These are phyloP conservation scores for Bathelium albidoporum DNA, from an alignment of 495 filamentous ascomycete genomes.

Conservation along the genomic window DNA sequence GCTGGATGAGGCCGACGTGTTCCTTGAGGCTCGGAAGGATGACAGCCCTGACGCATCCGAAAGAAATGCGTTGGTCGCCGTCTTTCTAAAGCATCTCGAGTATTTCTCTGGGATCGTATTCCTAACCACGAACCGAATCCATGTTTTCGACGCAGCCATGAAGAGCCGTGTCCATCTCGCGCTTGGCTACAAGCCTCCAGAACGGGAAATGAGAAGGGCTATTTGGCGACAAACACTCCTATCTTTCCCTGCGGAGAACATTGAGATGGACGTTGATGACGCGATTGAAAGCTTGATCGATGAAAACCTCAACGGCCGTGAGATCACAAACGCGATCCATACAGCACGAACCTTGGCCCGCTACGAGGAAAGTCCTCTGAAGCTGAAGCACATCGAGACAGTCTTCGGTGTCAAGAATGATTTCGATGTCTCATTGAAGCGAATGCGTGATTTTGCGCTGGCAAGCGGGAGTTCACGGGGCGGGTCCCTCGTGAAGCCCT, in stretches of 20 bases:
- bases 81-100: slow-evolving; percentile 48
- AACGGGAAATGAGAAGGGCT: background rate
- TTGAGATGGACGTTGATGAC: slow-evolving; percentile 9
- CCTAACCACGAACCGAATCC: slow-evolving; percentile 47
- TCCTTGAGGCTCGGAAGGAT: slow-evolving; percentile 13
- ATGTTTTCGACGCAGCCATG: slow-evolving; percentile 37
- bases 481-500: background rate
- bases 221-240: slow-evolving; percentile 7
- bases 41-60: slow-evolving; percentile 9
- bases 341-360: slow-evolving; percentile 34
- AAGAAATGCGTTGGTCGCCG: slow-evolving; percentile 26
- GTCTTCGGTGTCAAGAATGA: slow-evolving; percentile 21
- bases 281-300: slow-evolving; percentile 11
- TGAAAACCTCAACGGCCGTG: slow-evolving; percentile 24
- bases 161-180: slow-evolving; percentile 36
- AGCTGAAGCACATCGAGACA: slow-evolving; percentile 22
- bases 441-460: background rate
- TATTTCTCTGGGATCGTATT: slow-evolving; percentile 50
- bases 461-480: slow-evolving; percentile 6
- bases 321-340: slow-evolving; percentile 30
- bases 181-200: slow-evolving; percentile 16
- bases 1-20: slow-evolving; percentile 14
- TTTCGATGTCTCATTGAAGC: slow-evolving; percentile 11
- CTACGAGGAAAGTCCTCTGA: slow-evolving; percentile 16
- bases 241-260: background rate